These are phyloP conservation scores for Otatea glauca DNA, from an alignment of 176 grass and related monocot species.

Conservation along the genomic window DNA sequence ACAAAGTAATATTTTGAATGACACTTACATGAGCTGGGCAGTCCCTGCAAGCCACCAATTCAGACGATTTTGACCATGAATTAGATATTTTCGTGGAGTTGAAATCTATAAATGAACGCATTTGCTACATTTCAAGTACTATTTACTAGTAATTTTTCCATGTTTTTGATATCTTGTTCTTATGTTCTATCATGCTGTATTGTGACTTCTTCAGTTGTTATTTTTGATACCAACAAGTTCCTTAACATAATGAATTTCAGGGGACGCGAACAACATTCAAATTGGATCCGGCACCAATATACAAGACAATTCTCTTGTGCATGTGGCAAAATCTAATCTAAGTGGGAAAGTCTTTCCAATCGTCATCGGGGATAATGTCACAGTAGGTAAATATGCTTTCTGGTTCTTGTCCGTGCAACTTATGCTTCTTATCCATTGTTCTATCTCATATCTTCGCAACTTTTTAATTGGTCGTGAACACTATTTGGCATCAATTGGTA, in stretches of 20 bases:
- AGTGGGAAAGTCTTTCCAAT: slow-evolving; percentile 90
- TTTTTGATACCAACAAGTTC: slow-evolving; percentile 11
- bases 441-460: neutral
- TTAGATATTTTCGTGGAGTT: neutral
- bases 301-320: slow-evolving; percentile 95
- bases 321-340: slow-evolving; percentile 96
- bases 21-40: neutral
- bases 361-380: slow-evolving; percentile 88
- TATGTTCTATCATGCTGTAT: slow-evolving; percentile 3
- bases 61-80: slow-evolving; percentile 2
- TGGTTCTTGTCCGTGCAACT: neutral
- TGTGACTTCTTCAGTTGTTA: neutral
- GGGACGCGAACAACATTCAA: slow-evolving; percentile 75
- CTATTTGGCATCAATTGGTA: neutral
- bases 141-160: slow-evolving; percentile 1
- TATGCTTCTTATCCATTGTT: slow-evolving; percentile 12
- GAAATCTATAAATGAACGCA: slow-evolving; percentile 1
- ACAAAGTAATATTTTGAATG: neutral
- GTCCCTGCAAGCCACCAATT: neutral
- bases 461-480: slow-evolving; percentile 1
- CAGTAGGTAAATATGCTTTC: slow-evolving; percentile 69
- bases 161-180: neutral
- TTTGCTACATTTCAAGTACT: slow-evolving; percentile 14
- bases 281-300: slow-evolving; percentile 95
- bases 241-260: slow-evolving; percentile 52